Evolutionary conservation across 139 green algal species (phyloP), one percentile per base, ranked within the genome.

Genomic region (Chlorella sp.): DNA sequence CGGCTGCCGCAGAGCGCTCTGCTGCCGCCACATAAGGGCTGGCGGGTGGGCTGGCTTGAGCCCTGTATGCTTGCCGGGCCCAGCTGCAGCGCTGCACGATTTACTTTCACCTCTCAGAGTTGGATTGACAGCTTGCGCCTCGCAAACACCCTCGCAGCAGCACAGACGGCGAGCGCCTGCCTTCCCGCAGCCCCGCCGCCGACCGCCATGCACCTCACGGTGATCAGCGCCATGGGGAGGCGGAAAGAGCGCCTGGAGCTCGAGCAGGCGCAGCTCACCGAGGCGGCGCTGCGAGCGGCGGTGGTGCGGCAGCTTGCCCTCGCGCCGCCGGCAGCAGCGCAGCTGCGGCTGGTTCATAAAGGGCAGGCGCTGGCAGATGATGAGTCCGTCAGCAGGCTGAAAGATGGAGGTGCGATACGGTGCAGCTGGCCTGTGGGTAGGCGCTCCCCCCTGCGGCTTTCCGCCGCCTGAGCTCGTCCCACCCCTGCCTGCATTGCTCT

Each of bases 361-460:
- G 74, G 71, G 32, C 44, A 78, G 28, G 55, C 64, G 7, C 34
- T 81, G 34, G 51, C 11, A 13, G 32, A 56, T 25, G 63, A 76
- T 39, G 63, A 69, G 26, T 25, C 51, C 21, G 56, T 56, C 9
- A 44, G 51, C 44, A 87, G 36, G 39, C 51, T 87, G n/a, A 64
- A 56, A 41, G 51, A 72, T 34, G 71, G 74, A 56, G 63, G 71
- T 87, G 44, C 56, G 76, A 26, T 23, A 0, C 28, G 21, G 28
- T 11, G 7, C 63, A 36, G 63, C 60, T 32, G 13, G 21, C 44
- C 21, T 67, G 60, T 67, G n/a, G n/a, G n/a, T n/a, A n/a, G n/a
- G n/a, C n/a, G n/a, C n/a, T n/a, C n/a, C n/a, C n/a, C n/a, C n/a
- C n/a, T n/a, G n/a, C n/a, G n/a, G 20, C 64, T 7, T 70, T 28